Conservation (phyloP, 805 yeast genomes). For the Sugiyamaella valdiviana region DNA sequence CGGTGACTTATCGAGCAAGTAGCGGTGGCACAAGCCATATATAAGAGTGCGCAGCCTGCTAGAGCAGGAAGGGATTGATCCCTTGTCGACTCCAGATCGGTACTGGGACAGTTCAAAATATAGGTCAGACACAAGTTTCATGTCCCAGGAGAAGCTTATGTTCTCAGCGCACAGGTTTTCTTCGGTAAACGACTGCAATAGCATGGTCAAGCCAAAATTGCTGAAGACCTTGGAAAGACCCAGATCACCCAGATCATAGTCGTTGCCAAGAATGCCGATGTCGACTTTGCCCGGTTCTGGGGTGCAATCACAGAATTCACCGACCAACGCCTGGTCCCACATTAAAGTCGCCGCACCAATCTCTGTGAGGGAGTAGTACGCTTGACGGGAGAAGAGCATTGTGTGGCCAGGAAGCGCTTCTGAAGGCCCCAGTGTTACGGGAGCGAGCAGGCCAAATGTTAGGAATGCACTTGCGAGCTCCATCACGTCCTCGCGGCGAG, state of each 20-base stretch:
- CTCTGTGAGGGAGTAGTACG: neutral
- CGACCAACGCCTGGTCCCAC: neutral
- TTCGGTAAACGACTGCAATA: neutral
- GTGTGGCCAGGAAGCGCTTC: neutral
- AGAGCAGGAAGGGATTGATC: no score
- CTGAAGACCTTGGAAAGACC: neutral
- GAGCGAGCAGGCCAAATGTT: constrained; percentile 31
- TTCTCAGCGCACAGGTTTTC: neutral
- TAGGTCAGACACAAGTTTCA: neutral
- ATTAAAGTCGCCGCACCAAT: neutral
- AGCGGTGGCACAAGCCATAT: neutral
- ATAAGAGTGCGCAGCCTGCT: neutral
- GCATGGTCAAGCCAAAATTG: neutral
- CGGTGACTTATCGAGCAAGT: neutral
- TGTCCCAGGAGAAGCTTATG: neutral
- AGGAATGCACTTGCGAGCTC: constrained; percentile 17
- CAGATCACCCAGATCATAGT: neutral
- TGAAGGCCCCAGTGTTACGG: constrained; percentile 7
- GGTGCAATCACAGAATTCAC: neutral
- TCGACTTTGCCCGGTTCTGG: neutral
- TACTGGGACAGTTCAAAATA: neutral
- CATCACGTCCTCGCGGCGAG: constrained; percentile 31
- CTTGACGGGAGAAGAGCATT: neutral
- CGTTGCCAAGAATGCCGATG: neutral
- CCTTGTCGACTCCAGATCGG: neutral